A percentile compares a stretch with the other conserved stretches of the same genome.
These are phyloP conservation scores for Populus nigra DNA, from an alignment of 345 rosid species.

Conservation along the genomic window DNA sequence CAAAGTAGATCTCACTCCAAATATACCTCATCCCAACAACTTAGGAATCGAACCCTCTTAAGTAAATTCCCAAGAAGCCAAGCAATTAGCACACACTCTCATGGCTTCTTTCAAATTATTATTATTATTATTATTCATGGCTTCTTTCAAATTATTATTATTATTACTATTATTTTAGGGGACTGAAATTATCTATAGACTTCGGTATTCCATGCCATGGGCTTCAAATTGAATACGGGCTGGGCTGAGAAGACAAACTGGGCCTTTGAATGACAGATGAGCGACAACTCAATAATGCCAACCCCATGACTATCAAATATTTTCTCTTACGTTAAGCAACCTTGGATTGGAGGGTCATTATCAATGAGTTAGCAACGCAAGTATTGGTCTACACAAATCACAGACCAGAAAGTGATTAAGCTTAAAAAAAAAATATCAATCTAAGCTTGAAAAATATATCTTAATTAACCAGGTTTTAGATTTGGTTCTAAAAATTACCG, in stretches of 20 bases:
- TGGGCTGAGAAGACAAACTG: not conserved
- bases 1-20: no score
- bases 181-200: not conserved
- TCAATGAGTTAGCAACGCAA: not conserved
- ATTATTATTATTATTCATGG: no score
- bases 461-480: fast-evolving
- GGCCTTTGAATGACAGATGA: not conserved
- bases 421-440: not conserved
- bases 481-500: fast-evolving
- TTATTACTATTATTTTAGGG: not conserved
- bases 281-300: not conserved
- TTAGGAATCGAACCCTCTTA: no score
- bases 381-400: not conserved
- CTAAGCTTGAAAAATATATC: fast-evolving
- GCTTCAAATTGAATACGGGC: not conserved
- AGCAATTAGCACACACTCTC: no score
- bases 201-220: not conserved
- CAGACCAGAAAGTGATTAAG: not conserved
- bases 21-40: no score
- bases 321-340: not conserved
- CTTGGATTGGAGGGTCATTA: not conserved
- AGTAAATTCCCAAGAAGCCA: no score
- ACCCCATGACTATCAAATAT: not conserved
- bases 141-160: not conserved
- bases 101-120: not conserved